Percentiles rank a stretch among this genome's conserved stretches.
phyloP scores from a whole-genome alignment of 108 stramenopile species.

The Skeletonema costatum region DNA sequence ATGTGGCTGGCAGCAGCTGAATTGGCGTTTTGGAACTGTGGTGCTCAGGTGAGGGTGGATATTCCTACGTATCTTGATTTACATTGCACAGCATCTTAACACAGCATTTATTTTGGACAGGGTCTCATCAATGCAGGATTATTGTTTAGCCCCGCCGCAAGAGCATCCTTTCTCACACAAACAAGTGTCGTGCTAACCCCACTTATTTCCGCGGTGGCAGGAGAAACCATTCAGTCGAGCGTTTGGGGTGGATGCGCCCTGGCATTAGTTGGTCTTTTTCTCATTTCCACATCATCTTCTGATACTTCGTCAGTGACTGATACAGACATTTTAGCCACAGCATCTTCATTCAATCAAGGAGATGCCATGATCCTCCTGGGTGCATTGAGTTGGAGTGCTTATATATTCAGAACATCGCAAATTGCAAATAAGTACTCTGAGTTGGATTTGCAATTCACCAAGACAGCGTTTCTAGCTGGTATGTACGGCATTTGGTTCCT shows the following conservation, averaged over 20 bases:
- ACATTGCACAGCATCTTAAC: background rate
- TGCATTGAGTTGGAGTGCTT: constrained; percentile 66
- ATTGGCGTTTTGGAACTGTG: constrained; percentile 66
- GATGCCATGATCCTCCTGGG: constrained; percentile 63
- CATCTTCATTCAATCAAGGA: constrained; percentile 42
- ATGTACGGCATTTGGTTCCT: constrained; percentile 62
- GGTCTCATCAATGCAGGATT: constrained; percentile 63
- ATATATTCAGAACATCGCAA: constrained; percentile 58
- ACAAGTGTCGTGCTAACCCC: constrained; percentile 70
- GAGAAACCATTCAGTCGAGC: constrained; percentile 35
- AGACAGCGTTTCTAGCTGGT: constrained; percentile 52
- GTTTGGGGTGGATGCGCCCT: constrained; percentile 60
- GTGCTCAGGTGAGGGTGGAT: constrained; percentile 31
- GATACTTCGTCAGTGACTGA: background rate
- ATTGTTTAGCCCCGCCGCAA: constrained; percentile 50
- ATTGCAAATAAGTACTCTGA: constrained; percentile 54
- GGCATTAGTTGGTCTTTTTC: constrained; percentile 50
- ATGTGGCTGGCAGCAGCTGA: constrained; percentile 57
- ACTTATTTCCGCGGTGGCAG: constrained; percentile 58
- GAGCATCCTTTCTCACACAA: constrained; percentile 73
- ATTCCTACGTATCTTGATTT: background rate
- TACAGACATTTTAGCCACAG: constrained; percentile 2
- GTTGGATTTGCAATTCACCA: constrained; percentile 56
- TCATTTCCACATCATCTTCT: constrained; percentile 46
- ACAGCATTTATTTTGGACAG: constrained; percentile 4